Evolutionary conservation across 202 grass and related monocot genomes (phyloP).

Genomic region (Tripidium arundinaceum): DNA sequence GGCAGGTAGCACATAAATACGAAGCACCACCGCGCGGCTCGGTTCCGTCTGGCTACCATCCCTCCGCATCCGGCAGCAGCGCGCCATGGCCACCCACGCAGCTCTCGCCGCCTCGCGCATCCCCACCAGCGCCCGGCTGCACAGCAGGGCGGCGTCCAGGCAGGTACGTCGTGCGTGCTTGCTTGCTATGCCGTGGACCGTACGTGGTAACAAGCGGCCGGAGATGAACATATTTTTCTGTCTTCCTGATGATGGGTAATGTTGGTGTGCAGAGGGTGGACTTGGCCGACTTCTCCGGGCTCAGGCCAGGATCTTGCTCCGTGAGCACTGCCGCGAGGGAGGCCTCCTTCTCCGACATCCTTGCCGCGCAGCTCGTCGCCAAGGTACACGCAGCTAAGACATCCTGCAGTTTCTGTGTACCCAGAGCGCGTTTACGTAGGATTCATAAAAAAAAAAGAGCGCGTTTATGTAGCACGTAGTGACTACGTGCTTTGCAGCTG

Average conservation of each 20-base stretch:
- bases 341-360: slow-evolving; percentile 50
- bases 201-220: background rate
- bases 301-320: slow-evolving; percentile 44
- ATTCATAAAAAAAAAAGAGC: too few relatives aligned
- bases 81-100: slow-evolving; percentile 65
- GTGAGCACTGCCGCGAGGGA: slow-evolving; percentile 49
- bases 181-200: background rate
- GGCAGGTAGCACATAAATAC: slow-evolving; percentile 16
- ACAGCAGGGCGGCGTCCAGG: slow-evolving; percentile 43
- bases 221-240: background rate
- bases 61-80: slow-evolving; percentile 10
- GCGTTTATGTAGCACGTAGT: too few relatives aligned
- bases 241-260: background rate
- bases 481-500: background rate
- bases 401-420: background rate
- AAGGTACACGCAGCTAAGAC: slow-evolving; percentile 15
- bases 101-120: slow-evolving; percentile 68
- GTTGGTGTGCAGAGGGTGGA: slow-evolving; percentile 44
- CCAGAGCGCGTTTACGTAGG: background rate
- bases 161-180: background rate
- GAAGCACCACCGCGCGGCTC: background rate
- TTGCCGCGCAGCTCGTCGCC: slow-evolving; percentile 52
- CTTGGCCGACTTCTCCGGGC: slow-evolving; percentile 61
- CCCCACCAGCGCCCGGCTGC: slow-evolving; percentile 45
- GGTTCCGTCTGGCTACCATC: slow-evolving; percentile 13